phyloP scores from a whole-genome alignment of 2,329 filamentous ascomycete genomes.

The Amesomyces nigricolor region DNA sequence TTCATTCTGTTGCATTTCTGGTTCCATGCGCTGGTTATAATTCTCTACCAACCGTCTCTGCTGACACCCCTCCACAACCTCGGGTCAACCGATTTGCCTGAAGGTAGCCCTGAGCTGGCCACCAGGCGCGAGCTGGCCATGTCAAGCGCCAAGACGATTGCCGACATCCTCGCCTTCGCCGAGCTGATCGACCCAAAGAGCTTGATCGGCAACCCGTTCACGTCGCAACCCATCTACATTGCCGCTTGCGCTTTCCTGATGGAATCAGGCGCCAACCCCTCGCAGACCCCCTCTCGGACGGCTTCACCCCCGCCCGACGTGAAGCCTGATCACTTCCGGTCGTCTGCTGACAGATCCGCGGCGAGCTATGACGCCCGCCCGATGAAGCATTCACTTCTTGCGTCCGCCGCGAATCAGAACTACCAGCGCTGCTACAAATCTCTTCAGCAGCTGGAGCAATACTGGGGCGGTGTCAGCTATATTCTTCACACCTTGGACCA shows the following conservation, averaged over 20 bases:
- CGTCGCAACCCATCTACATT: conserved; percentile 86
- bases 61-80: conserved; percentile 66
- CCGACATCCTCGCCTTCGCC: conserved; percentile 80
- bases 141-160: conserved; percentile 87
- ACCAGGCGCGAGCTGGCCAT: conserved; percentile 78
- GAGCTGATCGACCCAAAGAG: conserved; percentile 81
- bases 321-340: conserved; percentile 25
- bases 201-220: conserved; percentile 83
- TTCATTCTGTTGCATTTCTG: conserved; percentile 84
- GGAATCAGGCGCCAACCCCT: conserved; percentile 69
- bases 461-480: conserved; percentile 83
- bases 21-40: conserved; percentile 82
- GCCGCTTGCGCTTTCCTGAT: conserved; percentile 84
- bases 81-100: conserved; percentile 61
- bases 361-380: conserved; percentile 29
- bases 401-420: conserved; percentile 77
- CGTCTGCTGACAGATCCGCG: conserved; percentile 12
- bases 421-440: conserved; percentile 85
- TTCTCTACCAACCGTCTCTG: conserved; percentile 77
- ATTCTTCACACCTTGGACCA: conserved; percentile 82
- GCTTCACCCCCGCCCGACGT: conserved; percentile 41
- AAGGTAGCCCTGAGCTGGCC: conserved; percentile 66
- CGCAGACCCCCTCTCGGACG: conserved; percentile 59
- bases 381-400: conserved; percentile 67
- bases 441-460: conserved; percentile 70